Percentiles rank a stretch among this genome's conserved stretches.
Evolutionary conservation across 805 yeast species (phyloP).

Genomic region (Wickerhamiella azyma): DNA sequence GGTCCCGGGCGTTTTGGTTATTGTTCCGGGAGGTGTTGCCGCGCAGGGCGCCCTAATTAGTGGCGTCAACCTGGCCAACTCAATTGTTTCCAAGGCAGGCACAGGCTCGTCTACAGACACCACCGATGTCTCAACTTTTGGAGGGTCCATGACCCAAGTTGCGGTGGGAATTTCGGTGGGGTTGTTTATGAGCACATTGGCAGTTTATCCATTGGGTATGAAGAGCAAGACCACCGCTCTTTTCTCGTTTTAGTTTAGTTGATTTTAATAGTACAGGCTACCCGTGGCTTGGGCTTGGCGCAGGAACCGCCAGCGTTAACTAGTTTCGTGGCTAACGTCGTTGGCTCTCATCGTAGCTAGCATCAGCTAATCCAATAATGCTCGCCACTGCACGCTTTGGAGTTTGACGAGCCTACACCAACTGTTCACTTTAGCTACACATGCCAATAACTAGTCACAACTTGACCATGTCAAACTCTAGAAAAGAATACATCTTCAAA

Average conservation of each 20-base stretch:
- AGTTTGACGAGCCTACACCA: too few relatives aligned
- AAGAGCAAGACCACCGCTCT: constrained; percentile 69
- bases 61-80: constrained; percentile 66
- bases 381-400: too few relatives aligned
- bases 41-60: constrained; percentile 73
- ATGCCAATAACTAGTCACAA: too few relatives aligned
- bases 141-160: constrained; percentile 75
- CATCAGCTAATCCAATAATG: too few relatives aligned
- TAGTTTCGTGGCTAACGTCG: too few relatives aligned
- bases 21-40: constrained; percentile 91
- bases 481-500: too few relatives aligned
- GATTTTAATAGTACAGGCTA: not conserved
- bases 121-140: constrained; percentile 17
- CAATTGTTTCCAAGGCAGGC: constrained; percentile 33
- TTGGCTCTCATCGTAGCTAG: too few relatives aligned
- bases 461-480: too few relatives aligned
- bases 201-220: constrained; percentile 76
- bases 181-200: constrained; percentile 74
- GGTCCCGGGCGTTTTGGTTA: constrained; percentile 90
- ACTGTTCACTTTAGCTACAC: too few relatives aligned
- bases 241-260: constrained; percentile 36
- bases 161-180: constrained; percentile 93
- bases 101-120: constrained; percentile 12
- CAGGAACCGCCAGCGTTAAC: too few relatives aligned
- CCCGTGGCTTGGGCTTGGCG: too few relatives aligned